Percentiles rank a stretch among this genome's conserved stretches.
Conservation (phyloP, 768 basidiomycete genomes). For the Boletus rubropictus region DNA sequence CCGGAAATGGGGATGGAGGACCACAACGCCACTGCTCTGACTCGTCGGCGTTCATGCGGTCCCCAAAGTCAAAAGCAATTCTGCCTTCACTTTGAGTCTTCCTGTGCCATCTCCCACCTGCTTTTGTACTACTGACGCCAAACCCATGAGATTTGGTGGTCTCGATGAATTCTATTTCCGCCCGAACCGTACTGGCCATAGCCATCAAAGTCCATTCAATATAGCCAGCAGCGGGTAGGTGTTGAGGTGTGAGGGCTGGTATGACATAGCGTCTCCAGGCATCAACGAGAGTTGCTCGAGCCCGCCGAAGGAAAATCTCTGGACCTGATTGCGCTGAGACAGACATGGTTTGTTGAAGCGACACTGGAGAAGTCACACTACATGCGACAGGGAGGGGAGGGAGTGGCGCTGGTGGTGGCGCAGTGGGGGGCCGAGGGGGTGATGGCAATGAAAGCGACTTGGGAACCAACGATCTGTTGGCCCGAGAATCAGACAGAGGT, state of each 20-base stretch:
- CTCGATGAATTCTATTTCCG: conserved; percentile 16
- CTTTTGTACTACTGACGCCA: not conserved
- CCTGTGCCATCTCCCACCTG: conserved; percentile 40
- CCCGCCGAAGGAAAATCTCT: conserved; percentile 50
- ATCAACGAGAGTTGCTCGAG: conserved; percentile 64
- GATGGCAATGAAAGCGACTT: conserved; percentile 27
- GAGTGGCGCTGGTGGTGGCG: conserved; percentile 27
- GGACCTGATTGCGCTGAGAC: conserved; percentile 19
- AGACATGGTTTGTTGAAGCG: conserved; percentile 10
- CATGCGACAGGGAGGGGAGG: conserved; percentile 26
- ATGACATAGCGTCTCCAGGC: conserved; percentile 58
- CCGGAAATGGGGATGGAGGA: conserved; percentile 23
- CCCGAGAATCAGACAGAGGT: not conserved
- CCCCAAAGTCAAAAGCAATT: conserved; percentile 34
- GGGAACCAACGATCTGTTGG: conserved; percentile 27
- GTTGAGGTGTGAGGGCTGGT: conserved; percentile 39
- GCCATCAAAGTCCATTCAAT: conserved; percentile 29
- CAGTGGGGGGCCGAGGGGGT: conserved; percentile 17
- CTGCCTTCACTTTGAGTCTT: conserved; percentile 41
- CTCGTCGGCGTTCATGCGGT: conserved; percentile 17
- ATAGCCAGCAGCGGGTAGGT: conserved; percentile 32
- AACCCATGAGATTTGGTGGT: conserved; percentile 1
- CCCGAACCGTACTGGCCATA: conserved; percentile 15
- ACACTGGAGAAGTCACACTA: conserved; percentile 27
- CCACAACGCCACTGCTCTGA: conserved; percentile 21